Evolutionary conservation across 1,139 yeast species (phyloP), one percentile per base, ranked within the genome.

Genomic region (Candida sp.): DNA sequence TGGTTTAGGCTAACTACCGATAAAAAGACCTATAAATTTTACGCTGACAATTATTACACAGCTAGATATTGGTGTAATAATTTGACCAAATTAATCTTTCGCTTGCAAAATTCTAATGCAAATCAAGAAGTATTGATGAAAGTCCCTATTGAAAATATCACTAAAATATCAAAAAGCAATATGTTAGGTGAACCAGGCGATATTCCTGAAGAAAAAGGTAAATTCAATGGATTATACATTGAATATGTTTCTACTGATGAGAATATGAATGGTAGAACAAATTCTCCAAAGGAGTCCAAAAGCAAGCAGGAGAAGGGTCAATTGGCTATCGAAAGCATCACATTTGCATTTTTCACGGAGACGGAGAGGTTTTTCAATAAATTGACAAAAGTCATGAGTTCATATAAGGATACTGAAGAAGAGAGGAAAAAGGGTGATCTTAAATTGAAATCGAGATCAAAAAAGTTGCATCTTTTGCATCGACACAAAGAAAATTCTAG

Each of bases 41-140:
- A 77, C 48, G 86, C 96, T 1, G 97, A 90, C 55, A 82, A 85
- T 35, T 66, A 79, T 21, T 80, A 75, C 48, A 70, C 84, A 5
- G 97, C 97, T 0, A 73, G 86, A 45, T 79, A 82, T 35, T 91
- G 98, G 98, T 84, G 81, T 40, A 83, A 83, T 46, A 70, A 78
- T 15, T 64, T 91, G 40, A 87, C 87, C 49, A 87, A 87, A 55
- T 83, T 85, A 45, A 81, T 88, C 2, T 91, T 91, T 61, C 68
- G 66, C 45, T 52, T 66, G 32, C 74, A 90, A 5, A 77, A 85
- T 41, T 72, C 87, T 40, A 87, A 87, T 58, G 70, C 76, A 35
- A 84, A 84, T 19, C 84, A 84, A 52, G 84, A 84, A 49, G 95
- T 89, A 7, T 77, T 87, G 33, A 70, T 91, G 12, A 86, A 86